Percentiles rank a stretch among this genome's conserved stretches.
Conservation (phyloP, 768 basidiomycete genomes). For the Amanita molliuscula region DNA sequence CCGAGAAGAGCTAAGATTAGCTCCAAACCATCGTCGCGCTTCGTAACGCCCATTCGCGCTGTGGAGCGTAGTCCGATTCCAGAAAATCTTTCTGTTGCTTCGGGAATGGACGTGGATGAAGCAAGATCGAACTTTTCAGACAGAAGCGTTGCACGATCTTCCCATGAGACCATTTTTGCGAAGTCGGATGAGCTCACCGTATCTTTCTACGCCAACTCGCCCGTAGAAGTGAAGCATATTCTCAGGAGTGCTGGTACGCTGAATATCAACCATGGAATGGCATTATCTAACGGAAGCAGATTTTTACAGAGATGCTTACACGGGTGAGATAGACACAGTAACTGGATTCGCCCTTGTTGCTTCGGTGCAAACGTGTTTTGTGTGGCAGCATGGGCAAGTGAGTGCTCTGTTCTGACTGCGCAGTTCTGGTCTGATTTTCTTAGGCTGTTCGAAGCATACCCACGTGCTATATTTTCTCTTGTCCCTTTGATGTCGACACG, state of each 20-base stretch:
- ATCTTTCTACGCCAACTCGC: constrained; percentile 58
- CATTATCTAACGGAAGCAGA: constrained; percentile 28
- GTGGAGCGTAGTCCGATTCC: neutral
- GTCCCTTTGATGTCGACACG: constrained; percentile 38
- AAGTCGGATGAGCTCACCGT: constrained; percentile 65
- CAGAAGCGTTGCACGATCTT: constrained; percentile 21
- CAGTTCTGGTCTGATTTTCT: neutral
- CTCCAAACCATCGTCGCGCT: constrained; percentile 25
- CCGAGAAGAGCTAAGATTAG: constrained; percentile 19
- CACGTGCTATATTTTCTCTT: constrained; percentile 77
- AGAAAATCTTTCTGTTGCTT: constrained; percentile 35
- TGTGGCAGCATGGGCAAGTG: constrained; percentile 75
- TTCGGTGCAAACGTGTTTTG: constrained; percentile 66
- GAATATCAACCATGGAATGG: neutral
- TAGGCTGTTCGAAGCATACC: constrained; percentile 60
- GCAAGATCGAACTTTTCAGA: constrained; percentile 28
- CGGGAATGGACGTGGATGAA: constrained; percentile 65
- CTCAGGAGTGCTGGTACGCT: constrained; percentile 57
- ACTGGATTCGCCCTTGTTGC: constrained; percentile 71
- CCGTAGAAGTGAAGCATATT: constrained; percentile 65
- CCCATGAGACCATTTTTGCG: constrained; percentile 45
- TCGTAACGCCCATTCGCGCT: constrained; percentile 28
- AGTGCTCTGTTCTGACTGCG: constrained; percentile 8
- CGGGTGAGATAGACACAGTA: constrained; percentile 58
- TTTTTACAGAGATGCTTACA: constrained; percentile 56